Evolutionary conservation across 1,284 basidiomycete species (phyloP), one percentile per base, ranked within the genome.

Genomic region (Tilletiopsis washingtonensis): DNA sequence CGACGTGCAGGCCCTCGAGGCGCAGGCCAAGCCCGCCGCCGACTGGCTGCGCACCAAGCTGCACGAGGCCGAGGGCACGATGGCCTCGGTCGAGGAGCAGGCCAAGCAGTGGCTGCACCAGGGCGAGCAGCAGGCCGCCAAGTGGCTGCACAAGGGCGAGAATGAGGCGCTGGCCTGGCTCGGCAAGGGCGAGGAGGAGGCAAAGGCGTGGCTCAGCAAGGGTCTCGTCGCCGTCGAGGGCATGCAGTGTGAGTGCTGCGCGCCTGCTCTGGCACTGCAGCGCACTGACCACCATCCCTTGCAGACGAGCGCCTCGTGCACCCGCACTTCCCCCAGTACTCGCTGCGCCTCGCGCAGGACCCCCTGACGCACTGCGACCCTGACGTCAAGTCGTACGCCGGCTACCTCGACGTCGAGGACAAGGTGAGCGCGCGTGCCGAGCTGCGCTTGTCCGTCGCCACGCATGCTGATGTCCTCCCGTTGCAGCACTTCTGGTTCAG

Each of bases 401-500:
- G 74, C 12, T 94, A 91, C 74, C 79, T 96, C 37, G 90, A 94
- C 69, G 82, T 93, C 55, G 82, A 83, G 0, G 82, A 84, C 60
- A 88, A 87, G 65, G n/a, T n/a, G n/a, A n/a, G n/a, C n/a, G n/a
- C n/a, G n/a, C n/a, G n/a, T n/a, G n/a, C n/a, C n/a, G n/a, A n/a
- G n/a, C n/a, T n/a, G n/a, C n/a, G n/a, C n/a, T n/a, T n/a, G n/a
- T n/a, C n/a, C n/a, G n/a, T n/a, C n/a, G n/a, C n/a, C n/a, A n/a
- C n/a, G n/a, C n/a, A n/a, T n/a, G n/a, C n/a, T n/a, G n/a, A n/a
- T n/a, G n/a, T n/a, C n/a, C n/a, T n/a, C n/a, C n/a, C n/a, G n/a
- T n/a, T n/a, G n/a, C n/a, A n/a, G n/a, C 88, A 90, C 64, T 79
- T 91, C 20, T 89, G 88, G 80, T 90, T 88, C 76, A 88, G 85